Percentiles rank a stretch among this genome's conserved stretches.
Conservation (phyloP, 352 stramenopile species). For the Globisporangium rhizosaccharum region DNA sequence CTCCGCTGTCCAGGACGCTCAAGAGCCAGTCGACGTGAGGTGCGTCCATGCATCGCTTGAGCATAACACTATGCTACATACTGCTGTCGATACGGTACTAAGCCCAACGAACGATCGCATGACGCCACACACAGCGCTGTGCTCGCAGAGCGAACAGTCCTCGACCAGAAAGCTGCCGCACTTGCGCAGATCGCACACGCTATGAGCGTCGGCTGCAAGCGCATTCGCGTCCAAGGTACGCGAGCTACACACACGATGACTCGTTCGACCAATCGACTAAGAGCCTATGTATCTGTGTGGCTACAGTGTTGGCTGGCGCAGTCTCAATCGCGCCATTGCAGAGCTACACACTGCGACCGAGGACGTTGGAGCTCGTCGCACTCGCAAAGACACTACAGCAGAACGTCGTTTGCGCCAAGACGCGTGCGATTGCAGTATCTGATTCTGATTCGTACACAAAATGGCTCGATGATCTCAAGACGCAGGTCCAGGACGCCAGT, state of each 20-base stretch:
- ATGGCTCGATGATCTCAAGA: conserved; percentile 19
- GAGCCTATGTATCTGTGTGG: background rate
- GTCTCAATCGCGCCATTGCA: conserved; percentile 23
- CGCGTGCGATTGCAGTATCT: conserved; percentile 6
- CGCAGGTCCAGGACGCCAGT: conserved; percentile 1
- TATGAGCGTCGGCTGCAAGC: conserved; percentile 23
- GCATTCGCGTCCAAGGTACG: conserved; percentile 33
- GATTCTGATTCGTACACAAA: conserved; percentile 15
- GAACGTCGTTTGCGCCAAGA: conserved; percentile 28
- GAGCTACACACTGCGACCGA: conserved; percentile 32
- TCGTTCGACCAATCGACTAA: background rate
- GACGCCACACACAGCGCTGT: conserved; percentile 15
- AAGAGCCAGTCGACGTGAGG: conserved; percentile 1
- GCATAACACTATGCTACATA: background rate
- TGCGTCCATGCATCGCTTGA: background rate
- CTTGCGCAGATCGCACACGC: conserved; percentile 29
- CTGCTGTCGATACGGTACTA: background rate
- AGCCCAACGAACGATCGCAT: background rate
- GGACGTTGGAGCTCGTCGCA: conserved; percentile 27
- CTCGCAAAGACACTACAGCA: conserved; percentile 36
- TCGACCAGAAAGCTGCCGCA: conserved; percentile 15
- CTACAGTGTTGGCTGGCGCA: conserved; percentile 25
- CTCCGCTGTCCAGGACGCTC: background rate
- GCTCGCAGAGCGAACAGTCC: conserved; percentile 19
- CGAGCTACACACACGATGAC: no score